Evolutionary conservation across 495 filamentous ascomycete species (phyloP).

Genomic region (Pyronema domesticum): DNA sequence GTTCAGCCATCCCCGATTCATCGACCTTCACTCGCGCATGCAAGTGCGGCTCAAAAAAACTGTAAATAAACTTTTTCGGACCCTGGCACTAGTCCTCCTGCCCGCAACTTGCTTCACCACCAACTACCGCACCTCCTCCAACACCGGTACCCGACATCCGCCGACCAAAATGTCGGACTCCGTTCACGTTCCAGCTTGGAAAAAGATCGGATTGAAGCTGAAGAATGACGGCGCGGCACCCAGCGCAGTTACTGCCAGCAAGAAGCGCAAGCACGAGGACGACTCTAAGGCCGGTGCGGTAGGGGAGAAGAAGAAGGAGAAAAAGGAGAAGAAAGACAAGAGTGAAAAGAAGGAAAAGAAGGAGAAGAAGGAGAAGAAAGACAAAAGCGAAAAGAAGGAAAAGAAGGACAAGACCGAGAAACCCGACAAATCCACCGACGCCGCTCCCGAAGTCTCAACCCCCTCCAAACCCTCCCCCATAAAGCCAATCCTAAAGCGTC

Average conservation of each 20-base stretch:
- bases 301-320: not conserved
- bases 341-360: not conserved
- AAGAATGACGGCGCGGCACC: slow-evolving; percentile 28
- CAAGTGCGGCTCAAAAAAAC: too few relatives aligned
- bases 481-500: not conserved
- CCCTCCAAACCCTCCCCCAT: slow-evolving; percentile 1
- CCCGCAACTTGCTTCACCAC: too few relatives aligned
- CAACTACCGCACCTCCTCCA: too few relatives aligned
- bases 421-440: not conserved
- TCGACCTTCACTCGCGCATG: too few relatives aligned
- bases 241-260: slow-evolving; percentile 2
- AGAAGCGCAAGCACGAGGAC: slow-evolving; percentile 8
- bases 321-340: not conserved
- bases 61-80: too few relatives aligned
- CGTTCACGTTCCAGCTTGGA: slow-evolving; percentile 1
- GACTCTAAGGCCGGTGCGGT: not conserved
- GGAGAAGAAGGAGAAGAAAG: slow-evolving; percentile 5
- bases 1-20: too few relatives aligned
- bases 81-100: too few relatives aligned
- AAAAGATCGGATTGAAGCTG: slow-evolving; percentile 25
- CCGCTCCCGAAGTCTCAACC: not conserved
- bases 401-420: slow-evolving; percentile 1
- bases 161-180: not conserved
- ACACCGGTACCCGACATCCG: too few relatives aligned
- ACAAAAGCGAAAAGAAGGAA: slow-evolving; percentile 5